phyloP scores from a whole-genome alignment of 1,139 yeast genomes.

The Pichiaceae sp. region DNA sequence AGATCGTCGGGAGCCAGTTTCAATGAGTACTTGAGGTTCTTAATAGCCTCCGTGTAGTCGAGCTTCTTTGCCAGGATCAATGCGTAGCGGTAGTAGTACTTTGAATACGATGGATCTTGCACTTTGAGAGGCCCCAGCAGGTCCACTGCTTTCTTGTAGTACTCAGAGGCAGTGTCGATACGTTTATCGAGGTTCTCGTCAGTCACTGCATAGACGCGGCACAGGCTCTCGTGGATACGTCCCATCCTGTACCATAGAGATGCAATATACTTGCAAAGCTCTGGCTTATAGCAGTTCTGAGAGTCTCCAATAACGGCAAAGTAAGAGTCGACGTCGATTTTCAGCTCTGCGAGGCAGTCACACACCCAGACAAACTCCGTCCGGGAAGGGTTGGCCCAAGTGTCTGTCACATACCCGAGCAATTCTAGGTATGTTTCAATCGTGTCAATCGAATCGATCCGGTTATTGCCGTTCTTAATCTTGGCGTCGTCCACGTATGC shows the following conservation, averaged over 20 bases:
- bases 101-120: conserved; percentile 2
- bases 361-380: conserved; percentile 10
- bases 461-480: conserved; percentile 25
- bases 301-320: conserved; percentile 9
- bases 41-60: conserved; percentile 26
- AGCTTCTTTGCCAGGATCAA: conserved; percentile 26
- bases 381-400: conserved; percentile 11
- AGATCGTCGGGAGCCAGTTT: conserved; percentile 31
- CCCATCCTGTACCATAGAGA: conserved; percentile 11
- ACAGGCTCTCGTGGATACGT: conserved; percentile 12
- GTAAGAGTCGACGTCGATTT: conserved; percentile 12
- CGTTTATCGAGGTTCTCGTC: conserved; percentile 8
- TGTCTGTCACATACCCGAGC: conserved; percentile 16
- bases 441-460: conserved; percentile 25
- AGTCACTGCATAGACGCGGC: conserved; percentile 7
- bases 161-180: conserved; percentile 5
- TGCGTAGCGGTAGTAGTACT: conserved; percentile 27
- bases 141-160: conserved; percentile 8
- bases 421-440: conserved; percentile 19
- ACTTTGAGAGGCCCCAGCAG: conserved; percentile 3
- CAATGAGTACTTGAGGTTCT: conserved; percentile 28
- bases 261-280: conserved; percentile 9
- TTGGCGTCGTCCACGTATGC: conserved; percentile 30
- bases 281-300: conserved; percentile 3
- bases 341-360: conserved; percentile 10